These are phyloP conservation scores for Xerocomus minutiporus DNA, from an alignment of 1,284 basidiomycete species.

Conservation along the genomic window DNA sequence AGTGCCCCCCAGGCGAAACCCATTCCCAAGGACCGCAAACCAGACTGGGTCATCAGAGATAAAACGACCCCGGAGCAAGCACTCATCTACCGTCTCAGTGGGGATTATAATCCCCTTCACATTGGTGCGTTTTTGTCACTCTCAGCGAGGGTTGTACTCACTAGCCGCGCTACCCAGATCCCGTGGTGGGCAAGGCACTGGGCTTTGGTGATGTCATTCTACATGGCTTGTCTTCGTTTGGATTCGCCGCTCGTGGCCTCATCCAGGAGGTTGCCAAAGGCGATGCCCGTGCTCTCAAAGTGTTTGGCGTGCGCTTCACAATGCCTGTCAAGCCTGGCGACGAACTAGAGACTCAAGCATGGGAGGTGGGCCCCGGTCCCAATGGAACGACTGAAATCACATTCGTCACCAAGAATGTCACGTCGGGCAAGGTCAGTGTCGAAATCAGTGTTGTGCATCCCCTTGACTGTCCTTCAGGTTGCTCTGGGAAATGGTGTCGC, in stretches of 20 bases:
- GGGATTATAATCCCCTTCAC: conserved; percentile 83
- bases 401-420: conserved; percentile 68
- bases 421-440: conserved; percentile 57
- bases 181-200: conserved; percentile 59
- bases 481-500: conserved; percentile 55
- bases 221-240: conserved; percentile 76
- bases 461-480: conserved; percentile 32
- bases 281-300: conserved; percentile 56
- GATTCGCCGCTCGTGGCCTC: conserved; percentile 72
- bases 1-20: conserved; percentile 64
- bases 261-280: conserved; percentile 57
- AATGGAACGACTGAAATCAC: conserved; percentile 65
- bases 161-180: conserved; percentile 44
- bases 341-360: conserved; percentile 69
- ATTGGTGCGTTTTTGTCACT: conserved; percentile 48
- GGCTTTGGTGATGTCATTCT: conserved; percentile 77
- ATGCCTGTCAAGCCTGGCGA: conserved; percentile 78
- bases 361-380: conserved; percentile 68
- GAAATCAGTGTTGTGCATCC: not conserved
- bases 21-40: conserved; percentile 61
- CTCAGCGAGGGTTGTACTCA: conserved; percentile 1
- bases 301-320: conserved; percentile 72
- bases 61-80: conserved; percentile 74
- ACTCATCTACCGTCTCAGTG: conserved; percentile 71
- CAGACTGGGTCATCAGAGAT: conserved; percentile 67